phyloP scores from a whole-genome alignment of 1,139 yeast genomes.

The Taiozyma sp. region DNA sequence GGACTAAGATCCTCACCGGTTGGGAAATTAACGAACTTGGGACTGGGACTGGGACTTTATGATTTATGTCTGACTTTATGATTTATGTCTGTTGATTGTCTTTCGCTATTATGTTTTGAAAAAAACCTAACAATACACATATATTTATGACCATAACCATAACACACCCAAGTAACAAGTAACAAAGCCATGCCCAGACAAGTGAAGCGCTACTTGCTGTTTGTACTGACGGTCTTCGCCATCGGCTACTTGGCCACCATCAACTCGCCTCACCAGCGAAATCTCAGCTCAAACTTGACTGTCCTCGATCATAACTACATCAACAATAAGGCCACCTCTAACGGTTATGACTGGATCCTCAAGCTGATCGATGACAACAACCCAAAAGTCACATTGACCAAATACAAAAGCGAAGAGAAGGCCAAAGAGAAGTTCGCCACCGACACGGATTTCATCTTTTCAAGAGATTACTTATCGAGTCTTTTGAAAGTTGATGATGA shows the following conservation, averaged over 20 bases:
- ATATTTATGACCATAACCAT: too few species aligned
- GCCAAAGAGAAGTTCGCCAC: slow-evolving; percentile 30
- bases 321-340: background rate
- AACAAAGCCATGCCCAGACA: background rate
- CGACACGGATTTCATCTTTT: slow-evolving; percentile 28
- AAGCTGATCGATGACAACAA: slow-evolving; percentile 21
- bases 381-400: slow-evolving; percentile 24
- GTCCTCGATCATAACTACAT: background rate
- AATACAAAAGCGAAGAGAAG: slow-evolving; percentile 24
- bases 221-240: background rate
- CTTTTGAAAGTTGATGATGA: slow-evolving; percentile 23
- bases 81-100: too few species aligned
- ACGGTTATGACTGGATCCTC: slow-evolving; percentile 24
- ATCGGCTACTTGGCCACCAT: background rate
- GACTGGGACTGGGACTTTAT: too few species aligned
- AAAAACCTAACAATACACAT: too few species aligned
- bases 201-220: background rate
- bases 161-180: too few species aligned
- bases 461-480: slow-evolving; percentile 24
- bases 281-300: background rate
- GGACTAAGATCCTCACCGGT: slow-evolving; percentile 14
- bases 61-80: background rate
- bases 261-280: background rate
- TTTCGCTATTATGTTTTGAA: too few species aligned
- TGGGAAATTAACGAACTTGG: slow-evolving; percentile 13